Evolutionary conservation across 2,329 filamentous ascomycete species (phyloP).

Genomic region (Allantophomopsis lycopodina): DNA sequence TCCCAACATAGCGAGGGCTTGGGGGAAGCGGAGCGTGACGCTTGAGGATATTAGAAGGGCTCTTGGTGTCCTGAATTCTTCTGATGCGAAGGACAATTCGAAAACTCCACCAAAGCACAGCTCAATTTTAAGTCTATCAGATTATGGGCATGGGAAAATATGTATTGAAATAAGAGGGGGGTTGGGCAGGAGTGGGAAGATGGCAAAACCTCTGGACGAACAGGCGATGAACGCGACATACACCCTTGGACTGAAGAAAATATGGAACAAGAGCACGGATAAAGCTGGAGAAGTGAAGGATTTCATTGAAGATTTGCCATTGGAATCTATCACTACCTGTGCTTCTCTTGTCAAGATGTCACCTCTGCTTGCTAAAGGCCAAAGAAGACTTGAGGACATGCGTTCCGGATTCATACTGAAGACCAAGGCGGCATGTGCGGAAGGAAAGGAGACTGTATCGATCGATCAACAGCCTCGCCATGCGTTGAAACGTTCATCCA

Average conservation of each 20-base stretch:
- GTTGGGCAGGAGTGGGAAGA: conserved; percentile 10
- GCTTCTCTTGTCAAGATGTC: conserved; percentile 36
- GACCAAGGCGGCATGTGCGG: conserved; percentile 27
- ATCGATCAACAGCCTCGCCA: conserved; percentile 11
- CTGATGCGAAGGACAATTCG: conserved; percentile 15
- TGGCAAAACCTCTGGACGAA: conserved; percentile 29
- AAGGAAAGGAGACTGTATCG: conserved; percentile 14
- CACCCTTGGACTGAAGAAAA: conserved; percentile 30
- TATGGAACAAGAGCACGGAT: conserved; percentile 23
- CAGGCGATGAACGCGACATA: conserved; percentile 39
- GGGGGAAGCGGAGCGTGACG: conserved; percentile 57
- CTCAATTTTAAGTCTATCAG: conserved; percentile 24
- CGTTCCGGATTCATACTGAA: conserved; percentile 44
- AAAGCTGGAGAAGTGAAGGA: conserved; percentile 3
- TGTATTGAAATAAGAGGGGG: conserved; percentile 37
- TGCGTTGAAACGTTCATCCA: conserved; percentile 34
- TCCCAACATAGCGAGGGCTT: conserved; percentile 50
- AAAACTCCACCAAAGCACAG: conserved; percentile 20
- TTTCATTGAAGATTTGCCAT: conserved; percentile 43
- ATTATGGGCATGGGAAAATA: conserved; percentile 38
- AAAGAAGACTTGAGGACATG: conserved; percentile 54
- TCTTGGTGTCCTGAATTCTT: conserved; percentile 41
- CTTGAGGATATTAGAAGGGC: conserved; percentile 52
- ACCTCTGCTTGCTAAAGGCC: conserved; percentile 49
- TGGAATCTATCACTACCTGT: conserved; percentile 36